A percentile compares a stretch with the other conserved stretches of the same genome.
Evolutionary conservation across 2,329 filamentous ascomycete species (phyloP).

Genomic region (Arthrobotrys megalospora): DNA sequence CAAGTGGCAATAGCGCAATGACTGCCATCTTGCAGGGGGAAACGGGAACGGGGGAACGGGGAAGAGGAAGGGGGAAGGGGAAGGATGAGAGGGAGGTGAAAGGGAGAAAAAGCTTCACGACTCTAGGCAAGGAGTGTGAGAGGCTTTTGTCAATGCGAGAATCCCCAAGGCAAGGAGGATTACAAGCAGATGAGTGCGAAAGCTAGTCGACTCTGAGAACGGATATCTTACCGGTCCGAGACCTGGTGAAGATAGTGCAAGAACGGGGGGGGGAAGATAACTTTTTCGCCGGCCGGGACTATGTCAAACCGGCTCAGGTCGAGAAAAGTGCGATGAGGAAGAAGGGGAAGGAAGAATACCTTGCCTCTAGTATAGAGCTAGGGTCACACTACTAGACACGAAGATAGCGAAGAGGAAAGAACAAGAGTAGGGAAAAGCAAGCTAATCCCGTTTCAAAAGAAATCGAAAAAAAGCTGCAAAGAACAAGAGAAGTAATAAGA

Average conservation of each 20-base stretch:
- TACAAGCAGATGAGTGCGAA: background rate
- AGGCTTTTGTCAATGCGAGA: background rate
- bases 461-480: background rate
- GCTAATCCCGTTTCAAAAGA: too few relatives aligned
- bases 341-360: background rate
- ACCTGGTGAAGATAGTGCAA: background rate
- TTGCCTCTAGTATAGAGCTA: background rate
- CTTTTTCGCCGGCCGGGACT: background rate
- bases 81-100: background rate
- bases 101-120: background rate
- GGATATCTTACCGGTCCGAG: background rate
- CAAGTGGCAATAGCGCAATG: background rate
- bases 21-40: background rate
- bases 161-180: slow-evolving; percentile 6
- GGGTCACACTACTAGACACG: background rate
- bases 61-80: background rate
- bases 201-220: background rate
- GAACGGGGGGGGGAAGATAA: background rate
- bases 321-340: background rate
- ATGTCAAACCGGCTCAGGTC: too few relatives aligned
- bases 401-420: slow-evolving; percentile 4
- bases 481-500: background rate
- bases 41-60: background rate
- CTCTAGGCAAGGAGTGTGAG: background rate
- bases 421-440: background rate